phyloP scores from a whole-genome alignment of 1,284 basidiomycete genomes.

The Naganishia liquefaciens region DNA sequence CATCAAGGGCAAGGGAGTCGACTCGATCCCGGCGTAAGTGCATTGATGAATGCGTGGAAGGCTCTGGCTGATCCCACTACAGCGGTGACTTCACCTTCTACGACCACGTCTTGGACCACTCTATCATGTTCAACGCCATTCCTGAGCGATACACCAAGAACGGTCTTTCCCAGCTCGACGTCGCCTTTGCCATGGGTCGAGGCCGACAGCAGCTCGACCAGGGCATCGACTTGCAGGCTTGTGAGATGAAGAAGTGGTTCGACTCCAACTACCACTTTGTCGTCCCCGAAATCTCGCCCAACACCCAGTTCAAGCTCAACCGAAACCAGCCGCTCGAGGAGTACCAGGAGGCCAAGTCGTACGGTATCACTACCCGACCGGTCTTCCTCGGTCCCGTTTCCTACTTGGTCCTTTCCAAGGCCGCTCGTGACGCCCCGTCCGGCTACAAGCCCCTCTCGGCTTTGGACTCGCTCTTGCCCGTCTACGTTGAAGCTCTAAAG shows the following conservation, averaged over 20 bases:
- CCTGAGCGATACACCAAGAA: conserved; percentile 91
- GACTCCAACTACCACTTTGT: conserved; percentile 99
- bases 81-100: conserved; percentile 99
- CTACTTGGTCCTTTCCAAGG: conserved; percentile 92
- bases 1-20: conserved; percentile 85
- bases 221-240: conserved; percentile 94
- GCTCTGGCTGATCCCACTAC: conserved; percentile 27
- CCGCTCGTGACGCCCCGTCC: conserved; percentile 77
- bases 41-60: not conserved
- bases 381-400: conserved; percentile 95
- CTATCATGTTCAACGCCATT: conserved; percentile 93
- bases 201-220: conserved; percentile 82
- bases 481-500: conserved; percentile 88
- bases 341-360: conserved; percentile 90
- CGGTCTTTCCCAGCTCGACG: conserved; percentile 84
- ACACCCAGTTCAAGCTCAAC: conserved; percentile 90
- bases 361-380: conserved; percentile 88
- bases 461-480: conserved; percentile 82
- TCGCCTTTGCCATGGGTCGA: conserved; percentile 97
- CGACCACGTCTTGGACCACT: conserved; percentile 98
- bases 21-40: conserved; percentile 84
- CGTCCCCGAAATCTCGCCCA: conserved; percentile 92
- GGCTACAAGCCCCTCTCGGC: conserved; percentile 90
- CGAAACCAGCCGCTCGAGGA: conserved; percentile 94
- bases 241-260: conserved; percentile 99